A percentile compares a stretch with the other conserved stretches of the same genome.
Evolutionary conservation across 164 flowering plant genomes (phyloP).

Genomic region (Sextonia rubra): DNA sequence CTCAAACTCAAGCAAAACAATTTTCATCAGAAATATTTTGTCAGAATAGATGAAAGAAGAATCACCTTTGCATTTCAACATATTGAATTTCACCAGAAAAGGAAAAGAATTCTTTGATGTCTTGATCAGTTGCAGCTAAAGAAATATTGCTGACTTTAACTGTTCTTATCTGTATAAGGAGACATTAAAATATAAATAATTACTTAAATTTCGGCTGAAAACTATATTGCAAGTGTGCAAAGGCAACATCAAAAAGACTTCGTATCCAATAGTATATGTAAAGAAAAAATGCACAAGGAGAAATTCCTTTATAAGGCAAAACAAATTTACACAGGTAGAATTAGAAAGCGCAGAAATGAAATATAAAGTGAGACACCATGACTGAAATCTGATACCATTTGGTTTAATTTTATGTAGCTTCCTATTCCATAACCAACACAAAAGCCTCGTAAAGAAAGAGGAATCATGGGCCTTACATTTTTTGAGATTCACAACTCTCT

Average conservation of each 20-base stretch:
- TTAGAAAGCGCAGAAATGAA: background rate
- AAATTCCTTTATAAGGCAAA: no score
- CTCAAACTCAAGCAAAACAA: background rate
- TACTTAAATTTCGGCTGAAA: background rate
- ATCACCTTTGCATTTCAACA: slow-evolving; percentile 61
- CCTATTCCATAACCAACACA: background rate
- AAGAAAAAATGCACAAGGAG: background rate
- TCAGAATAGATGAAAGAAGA: background rate
- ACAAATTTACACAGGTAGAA: background rate
- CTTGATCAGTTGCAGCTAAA: slow-evolving; percentile 60
- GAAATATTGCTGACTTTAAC: slow-evolving; percentile 80
- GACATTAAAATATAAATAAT: background rate
- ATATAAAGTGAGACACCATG: background rate
- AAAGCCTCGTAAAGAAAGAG: background rate
- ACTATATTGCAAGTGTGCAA: background rate
- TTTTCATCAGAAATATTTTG: background rate
- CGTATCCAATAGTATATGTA: background rate
- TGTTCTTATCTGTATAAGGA: slow-evolving; percentile 43
- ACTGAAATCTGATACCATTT: background rate
- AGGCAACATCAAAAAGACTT: background rate
- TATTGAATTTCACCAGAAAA: slow-evolving; percentile 74
- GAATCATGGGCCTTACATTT: background rate
- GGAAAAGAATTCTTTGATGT: slow-evolving; percentile 76
- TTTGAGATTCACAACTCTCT: background rate
- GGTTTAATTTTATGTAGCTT: background rate